A percentile compares a stretch with the other conserved stretches of the same genome.
phyloP scores from a whole-genome alignment of 1,139 yeast species.

The Saccharomyces hybrid region DNA sequence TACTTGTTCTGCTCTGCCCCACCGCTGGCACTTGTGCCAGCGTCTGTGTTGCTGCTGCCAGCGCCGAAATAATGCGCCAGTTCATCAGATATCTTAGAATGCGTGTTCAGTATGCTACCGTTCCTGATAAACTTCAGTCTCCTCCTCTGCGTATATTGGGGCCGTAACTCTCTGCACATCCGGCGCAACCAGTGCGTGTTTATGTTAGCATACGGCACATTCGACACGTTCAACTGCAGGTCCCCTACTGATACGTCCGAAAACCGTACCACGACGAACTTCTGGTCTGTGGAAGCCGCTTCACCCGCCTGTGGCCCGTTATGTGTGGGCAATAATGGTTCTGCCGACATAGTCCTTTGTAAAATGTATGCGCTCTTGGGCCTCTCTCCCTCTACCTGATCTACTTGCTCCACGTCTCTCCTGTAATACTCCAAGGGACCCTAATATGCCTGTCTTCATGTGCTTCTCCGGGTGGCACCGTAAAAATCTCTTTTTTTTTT shows the following conservation, averaged over 20 bases:
- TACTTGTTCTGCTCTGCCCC: slow-evolving; percentile 23
- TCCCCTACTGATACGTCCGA: slow-evolving; percentile 42
- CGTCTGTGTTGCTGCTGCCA: slow-evolving; percentile 1
- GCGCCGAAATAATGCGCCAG: slow-evolving; percentile 17
- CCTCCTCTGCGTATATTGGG: slow-evolving; percentile 36
- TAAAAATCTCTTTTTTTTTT: not conserved
- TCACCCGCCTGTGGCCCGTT: slow-evolving; percentile 2
- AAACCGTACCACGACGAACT: slow-evolving; percentile 42
- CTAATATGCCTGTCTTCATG: not conserved
- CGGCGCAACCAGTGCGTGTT: slow-evolving; percentile 40
- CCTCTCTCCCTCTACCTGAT: not conserved
- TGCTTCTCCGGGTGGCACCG: not conserved
- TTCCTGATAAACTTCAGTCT: slow-evolving; percentile 65
- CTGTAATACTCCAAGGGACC: not conserved
- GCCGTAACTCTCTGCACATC: slow-evolving; percentile 36
- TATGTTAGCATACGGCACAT: slow-evolving; percentile 29
- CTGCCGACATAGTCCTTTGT: slow-evolving; percentile 7
- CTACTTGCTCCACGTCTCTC: not conserved
- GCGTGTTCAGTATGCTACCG: slow-evolving; percentile 61
- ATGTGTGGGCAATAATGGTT: slow-evolving; percentile 10
- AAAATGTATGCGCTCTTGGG: not conserved
- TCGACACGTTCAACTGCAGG: slow-evolving; percentile 35
- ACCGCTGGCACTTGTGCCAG: slow-evolving; percentile 15
- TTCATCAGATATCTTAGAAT: slow-evolving; percentile 43
- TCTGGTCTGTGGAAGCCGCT: slow-evolving; percentile 7